These are phyloP conservation scores for Ogataea pignaliae DNA, from an alignment of 805 yeast genomes.

Conservation along the genomic window DNA sequence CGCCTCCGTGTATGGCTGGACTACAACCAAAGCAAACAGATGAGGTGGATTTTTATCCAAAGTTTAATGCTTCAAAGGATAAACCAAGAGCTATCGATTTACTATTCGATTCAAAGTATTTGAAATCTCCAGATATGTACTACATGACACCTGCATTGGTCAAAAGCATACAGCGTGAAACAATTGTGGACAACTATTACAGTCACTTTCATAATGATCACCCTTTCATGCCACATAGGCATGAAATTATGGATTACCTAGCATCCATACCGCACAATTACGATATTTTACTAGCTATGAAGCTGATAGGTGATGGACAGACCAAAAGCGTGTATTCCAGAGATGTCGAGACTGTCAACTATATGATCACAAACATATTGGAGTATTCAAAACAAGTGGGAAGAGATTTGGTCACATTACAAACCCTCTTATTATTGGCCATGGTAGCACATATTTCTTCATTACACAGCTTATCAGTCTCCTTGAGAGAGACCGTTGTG, in stretches of 20 bases:
- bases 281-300: conserved; percentile 44
- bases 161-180: conserved; percentile 22
- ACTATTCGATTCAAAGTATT: conserved; percentile 21
- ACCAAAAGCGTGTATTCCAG: conserved; percentile 30
- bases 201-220: conserved; percentile 37
- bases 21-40: conserved; percentile 1
- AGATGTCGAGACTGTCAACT: conserved; percentile 38
- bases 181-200: conserved; percentile 32
- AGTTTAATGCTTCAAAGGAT: conserved; percentile 28
- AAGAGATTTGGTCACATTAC: conserved; percentile 41
- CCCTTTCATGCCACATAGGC: conserved; percentile 42
- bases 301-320: conserved; percentile 47
- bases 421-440: conserved; percentile 36
- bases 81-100: conserved; percentile 17
- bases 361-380: conserved; percentile 30
- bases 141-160: conserved; percentile 28
- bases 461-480: conserved; percentile 40
- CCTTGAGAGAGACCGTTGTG: conserved; percentile 39
- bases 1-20: conserved; percentile 27
- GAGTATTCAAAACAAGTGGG: conserved; percentile 30
- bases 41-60: conserved; percentile 25
- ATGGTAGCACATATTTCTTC: conserved; percentile 49
- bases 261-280: conserved; percentile 30
- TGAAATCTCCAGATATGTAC: conserved; percentile 18
- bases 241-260: conserved; percentile 33